Conservation (phyloP, 441 rosid species). For the Pelargonium cotyledonis region DNA sequence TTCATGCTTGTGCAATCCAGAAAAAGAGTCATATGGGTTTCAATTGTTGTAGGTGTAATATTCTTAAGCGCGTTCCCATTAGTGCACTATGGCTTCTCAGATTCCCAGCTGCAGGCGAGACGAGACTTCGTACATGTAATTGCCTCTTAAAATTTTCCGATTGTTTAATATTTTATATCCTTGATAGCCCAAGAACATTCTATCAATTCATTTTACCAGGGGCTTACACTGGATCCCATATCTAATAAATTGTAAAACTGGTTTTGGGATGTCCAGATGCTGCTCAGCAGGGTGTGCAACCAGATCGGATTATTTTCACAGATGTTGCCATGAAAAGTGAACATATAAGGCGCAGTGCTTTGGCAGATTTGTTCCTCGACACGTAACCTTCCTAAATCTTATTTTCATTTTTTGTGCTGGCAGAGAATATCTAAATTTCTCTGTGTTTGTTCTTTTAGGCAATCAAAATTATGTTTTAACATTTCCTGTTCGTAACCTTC, state of each 20-base stretch:
- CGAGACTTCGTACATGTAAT: conserved; percentile 81
- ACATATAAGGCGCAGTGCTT: conserved; percentile 88
- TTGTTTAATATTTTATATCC: neutral
- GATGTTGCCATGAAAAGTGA: conserved; percentile 98
- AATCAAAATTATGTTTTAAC: neutral
- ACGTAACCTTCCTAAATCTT: conserved; percentile 38
- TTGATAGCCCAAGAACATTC: neutral
- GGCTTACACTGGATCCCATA: neutral
- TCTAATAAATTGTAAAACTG: conserved; percentile 3
- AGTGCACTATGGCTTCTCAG: conserved; percentile 98
- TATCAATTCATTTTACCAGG: neutral
- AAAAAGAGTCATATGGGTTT: neutral
- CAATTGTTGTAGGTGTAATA: conserved; percentile 65
- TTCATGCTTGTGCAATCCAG: neutral
- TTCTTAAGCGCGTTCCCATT: conserved; percentile 90
- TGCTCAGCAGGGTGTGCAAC: conserved; percentile 70
- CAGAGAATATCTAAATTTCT: neutral
- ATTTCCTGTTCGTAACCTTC: conserved; percentile 8
- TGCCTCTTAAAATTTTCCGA: conserved; percentile 1
- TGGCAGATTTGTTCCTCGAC: conserved; percentile 95
- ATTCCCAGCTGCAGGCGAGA: conserved; percentile 98
- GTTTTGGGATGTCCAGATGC: conserved; percentile 56
- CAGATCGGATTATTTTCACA: conserved; percentile 90
- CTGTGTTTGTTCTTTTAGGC: neutral
- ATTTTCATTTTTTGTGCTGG: neutral